Evolutionary conservation across 805 yeast species (phyloP).

Genomic region (Torulaspora microellipsoides): DNA sequence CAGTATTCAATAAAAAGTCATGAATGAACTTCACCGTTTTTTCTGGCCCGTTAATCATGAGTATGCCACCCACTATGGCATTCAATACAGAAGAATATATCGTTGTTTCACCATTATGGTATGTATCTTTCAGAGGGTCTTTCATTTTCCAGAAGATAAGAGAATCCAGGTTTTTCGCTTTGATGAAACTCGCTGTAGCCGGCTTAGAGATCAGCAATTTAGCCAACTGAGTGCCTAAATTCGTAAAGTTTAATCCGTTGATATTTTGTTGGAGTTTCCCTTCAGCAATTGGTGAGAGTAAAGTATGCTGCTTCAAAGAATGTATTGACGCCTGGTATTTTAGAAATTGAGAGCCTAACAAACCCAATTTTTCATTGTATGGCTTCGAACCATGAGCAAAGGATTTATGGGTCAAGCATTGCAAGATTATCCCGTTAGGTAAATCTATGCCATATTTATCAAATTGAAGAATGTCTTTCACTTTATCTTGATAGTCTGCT

Average conservation of each 20-base stretch:
- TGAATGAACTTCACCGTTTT: slow-evolving; percentile 56
- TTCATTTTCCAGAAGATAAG: slow-evolving; percentile 65
- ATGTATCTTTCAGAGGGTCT: slow-evolving; percentile 43
- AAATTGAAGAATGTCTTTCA: slow-evolving; percentile 24
- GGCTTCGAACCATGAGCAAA: slow-evolving; percentile 90
- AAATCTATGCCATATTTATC: slow-evolving; percentile 36
- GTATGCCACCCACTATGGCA: slow-evolving; percentile 67
- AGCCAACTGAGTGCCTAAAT: slow-evolving; percentile 53
- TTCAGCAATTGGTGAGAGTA: slow-evolving; percentile 8
- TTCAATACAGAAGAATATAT: slow-evolving; percentile 51
- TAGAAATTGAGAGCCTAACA: slow-evolving; percentile 63
- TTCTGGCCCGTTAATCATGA: slow-evolving; percentile 54
- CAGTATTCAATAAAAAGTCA: slow-evolving; percentile 42
- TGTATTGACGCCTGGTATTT: slow-evolving; percentile 39
- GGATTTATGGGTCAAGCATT: slow-evolving; percentile 87
- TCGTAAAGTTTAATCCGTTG: slow-evolving; percentile 50
- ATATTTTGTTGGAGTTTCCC: slow-evolving; percentile 34
- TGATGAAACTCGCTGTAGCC: slow-evolving; percentile 50
- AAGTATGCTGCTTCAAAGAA: slow-evolving; percentile 26
- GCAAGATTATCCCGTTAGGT: slow-evolving; percentile 61
- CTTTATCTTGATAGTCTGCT: slow-evolving; percentile 37
- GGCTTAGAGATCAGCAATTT: slow-evolving; percentile 48
- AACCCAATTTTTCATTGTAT: slow-evolving; percentile 78
- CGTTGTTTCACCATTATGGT: slow-evolving; percentile 51
- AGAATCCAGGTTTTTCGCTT: slow-evolving; percentile 43